These are phyloP conservation scores for Hygrocybe punicea DNA, from an alignment of 768 basidiomycete species.

Conservation along the genomic window DNA sequence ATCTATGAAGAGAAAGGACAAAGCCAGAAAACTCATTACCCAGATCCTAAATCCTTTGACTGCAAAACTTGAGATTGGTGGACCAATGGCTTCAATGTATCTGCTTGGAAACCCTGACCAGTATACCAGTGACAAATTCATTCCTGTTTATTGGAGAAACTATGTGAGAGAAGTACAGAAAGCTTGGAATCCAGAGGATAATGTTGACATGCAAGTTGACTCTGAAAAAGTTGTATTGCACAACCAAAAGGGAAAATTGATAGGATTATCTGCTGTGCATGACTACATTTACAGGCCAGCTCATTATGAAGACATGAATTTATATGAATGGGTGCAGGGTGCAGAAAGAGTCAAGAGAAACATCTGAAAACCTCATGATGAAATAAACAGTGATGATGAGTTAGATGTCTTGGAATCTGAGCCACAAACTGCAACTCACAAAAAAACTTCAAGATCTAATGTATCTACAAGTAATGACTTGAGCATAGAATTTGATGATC, in stretches of 20 bases:
- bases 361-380: no score
- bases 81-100: not conserved
- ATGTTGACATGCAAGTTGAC: no score
- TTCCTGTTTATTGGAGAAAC: not conserved
- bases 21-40: not conserved
- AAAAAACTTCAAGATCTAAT: no score
- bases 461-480: no score
- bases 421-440: no score
- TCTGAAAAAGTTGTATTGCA: not conserved
- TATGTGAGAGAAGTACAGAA: slow-evolving; percentile 26
- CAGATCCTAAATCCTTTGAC: not conserved
- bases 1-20: not conserved
- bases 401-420: no score
- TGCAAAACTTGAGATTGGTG: not conserved
- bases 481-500: no score
- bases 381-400: no score
- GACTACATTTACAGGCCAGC: not conserved
- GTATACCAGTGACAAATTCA: no score
- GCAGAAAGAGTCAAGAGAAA: not conserved
- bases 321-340: not conserved
- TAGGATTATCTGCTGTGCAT: no score
- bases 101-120: not conserved
- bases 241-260: no score
- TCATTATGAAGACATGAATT: not conserved
- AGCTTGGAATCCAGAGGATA: no score